Evolutionary conservation across 2,329 filamentous ascomycete genomes (phyloP).

Genomic region (Xenoacremonium recifei): DNA sequence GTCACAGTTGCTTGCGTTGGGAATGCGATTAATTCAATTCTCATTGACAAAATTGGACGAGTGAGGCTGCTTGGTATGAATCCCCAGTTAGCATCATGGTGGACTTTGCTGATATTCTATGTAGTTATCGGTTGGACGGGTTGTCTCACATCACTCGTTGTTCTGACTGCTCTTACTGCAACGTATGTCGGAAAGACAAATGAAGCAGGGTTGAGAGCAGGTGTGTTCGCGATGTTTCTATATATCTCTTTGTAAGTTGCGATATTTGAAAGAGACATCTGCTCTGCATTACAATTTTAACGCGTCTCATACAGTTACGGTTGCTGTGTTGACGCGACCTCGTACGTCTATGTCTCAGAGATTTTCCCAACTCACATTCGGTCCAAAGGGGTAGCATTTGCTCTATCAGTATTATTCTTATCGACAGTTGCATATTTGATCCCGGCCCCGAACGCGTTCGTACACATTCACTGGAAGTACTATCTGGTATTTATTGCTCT

Average conservation of each 20-base stretch:
- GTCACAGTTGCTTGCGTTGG: background rate
- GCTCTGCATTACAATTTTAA: too few relatives aligned
- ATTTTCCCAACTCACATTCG: conserved; percentile 14
- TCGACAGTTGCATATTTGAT: too few relatives aligned
- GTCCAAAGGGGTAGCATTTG: conserved; percentile 9
- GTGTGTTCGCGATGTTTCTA: conserved; percentile 1
- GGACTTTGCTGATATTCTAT: too few relatives aligned
- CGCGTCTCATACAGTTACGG: too few relatives aligned
- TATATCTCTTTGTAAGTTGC: conserved; percentile 5
- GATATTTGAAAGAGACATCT: too few relatives aligned
- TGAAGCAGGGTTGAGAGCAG: conserved; percentile 1
- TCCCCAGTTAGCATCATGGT: too few relatives aligned
- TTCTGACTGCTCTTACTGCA: background rate
- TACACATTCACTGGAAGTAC: conserved; percentile 3
- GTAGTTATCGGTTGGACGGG: too few relatives aligned
- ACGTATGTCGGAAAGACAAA: conserved; percentile 1
- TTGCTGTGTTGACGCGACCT: conserved; percentile 7
- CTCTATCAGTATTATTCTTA: conserved; percentile 7
- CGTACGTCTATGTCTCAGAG: conserved; percentile 13
- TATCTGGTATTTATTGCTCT: conserved; percentile 8
- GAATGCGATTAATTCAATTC: background rate
- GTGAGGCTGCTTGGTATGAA: conserved; percentile 1
- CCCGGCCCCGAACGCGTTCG: conserved; percentile 4
- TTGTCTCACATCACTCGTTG: too few relatives aligned
- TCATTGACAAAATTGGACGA: conserved; percentile 1